A percentile compares a stretch with the other conserved stretches of the same genome.
phyloP scores from a whole-genome alignment of 2,329 filamentous ascomycete genomes.

The Colletotrichum sp. region DNA sequence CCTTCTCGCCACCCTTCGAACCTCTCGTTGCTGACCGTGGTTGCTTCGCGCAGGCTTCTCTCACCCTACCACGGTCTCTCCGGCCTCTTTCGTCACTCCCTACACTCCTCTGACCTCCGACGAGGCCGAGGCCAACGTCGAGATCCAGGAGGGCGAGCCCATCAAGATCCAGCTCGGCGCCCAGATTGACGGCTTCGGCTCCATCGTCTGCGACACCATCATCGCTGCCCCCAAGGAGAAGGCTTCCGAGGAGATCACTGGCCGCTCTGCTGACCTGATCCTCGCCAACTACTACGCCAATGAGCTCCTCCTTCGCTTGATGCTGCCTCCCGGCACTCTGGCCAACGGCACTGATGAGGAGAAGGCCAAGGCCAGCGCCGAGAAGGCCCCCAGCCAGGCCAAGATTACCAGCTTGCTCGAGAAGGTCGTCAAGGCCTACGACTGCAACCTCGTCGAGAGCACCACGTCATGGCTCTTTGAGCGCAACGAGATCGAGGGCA shows the following conservation, averaged over 20 bases:
- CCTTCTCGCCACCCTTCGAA: constrained; percentile 13
- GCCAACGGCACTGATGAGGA: constrained; percentile 88
- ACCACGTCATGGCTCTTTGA: constrained; percentile 98
- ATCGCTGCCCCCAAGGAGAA: constrained; percentile 70
- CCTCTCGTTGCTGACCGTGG: background rate
- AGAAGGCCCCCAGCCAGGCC: constrained; percentile 83
- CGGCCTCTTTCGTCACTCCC: constrained; percentile 91
- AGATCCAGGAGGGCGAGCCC: constrained; percentile 83
- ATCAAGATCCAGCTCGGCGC: constrained; percentile 99
- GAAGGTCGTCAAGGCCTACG: constrained; percentile 90
- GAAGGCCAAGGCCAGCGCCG: constrained; percentile 86
- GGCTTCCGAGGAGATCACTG: constrained; percentile 69
- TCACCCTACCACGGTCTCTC: constrained; percentile 94
- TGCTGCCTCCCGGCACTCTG: constrained; percentile 89
- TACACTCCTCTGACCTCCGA: constrained; percentile 94
- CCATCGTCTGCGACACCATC: constrained; percentile 94
- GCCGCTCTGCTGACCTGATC: constrained; percentile 83
- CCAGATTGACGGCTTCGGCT: constrained; percentile 96
- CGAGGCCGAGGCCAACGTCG: constrained; percentile 78
- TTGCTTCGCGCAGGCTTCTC: constrained; percentile 69
- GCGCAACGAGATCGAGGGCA: constrained; percentile 94
- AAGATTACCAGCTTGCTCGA: constrained; percentile 89
- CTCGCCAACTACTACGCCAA: constrained; percentile 95
- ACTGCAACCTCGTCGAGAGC: constrained; percentile 93
- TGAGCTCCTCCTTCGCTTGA: constrained; percentile 88